Base-by-base conservation (phyloP, 148 eudicot genomes). In the Bassia scoparia region DNA sequence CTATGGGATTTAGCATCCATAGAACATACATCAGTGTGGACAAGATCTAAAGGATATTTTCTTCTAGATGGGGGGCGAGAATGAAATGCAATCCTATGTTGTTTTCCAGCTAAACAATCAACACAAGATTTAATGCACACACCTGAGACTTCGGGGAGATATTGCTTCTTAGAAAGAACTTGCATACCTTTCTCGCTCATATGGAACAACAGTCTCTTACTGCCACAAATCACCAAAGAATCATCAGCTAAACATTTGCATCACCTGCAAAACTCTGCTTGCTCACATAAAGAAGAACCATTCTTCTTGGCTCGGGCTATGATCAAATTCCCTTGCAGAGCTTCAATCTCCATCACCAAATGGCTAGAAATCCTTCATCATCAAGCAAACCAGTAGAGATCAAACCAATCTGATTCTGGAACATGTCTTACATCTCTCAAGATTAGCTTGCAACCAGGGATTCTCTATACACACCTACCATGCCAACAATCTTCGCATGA, bases 81-180 rank as follows among this genome's bases (percentile, higher is more conserved):
- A 9, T 76, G 74, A 60, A 69, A 76, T 27, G 73, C 20, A 18
- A 24, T 31, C 35, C 58, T 76, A 60, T 59, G 56, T 76, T 76
- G 49, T 44, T 76, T 76, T 13, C 60, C 61, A 69, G 49, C 73
- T 23, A 76, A 59, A 48, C 74, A 76, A 60, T 76, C 24, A 58
- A 68, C 46, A 68, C 73, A 58, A 46, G 78, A 12, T 20, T 76
- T 76, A 5, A 43, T 6, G 0, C 2, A 17, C 27, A 24, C 27
- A 59, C 68, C 74, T 59, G 30, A 23, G 1, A 74, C 41, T 23
- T 41, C 52, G 27, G 55, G 54, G 30, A 65, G 55, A 34, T 52
- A 7, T 14, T 72, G 21, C 30, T 67, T 67, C 9, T 59, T 67
- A 29, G 30, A 37, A 8, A 69, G 48, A 55, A 68, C 7, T 10